Evolutionary conservation across 768 basidiomycete species (phyloP), one percentile per base, ranked within the genome.

Genomic region (Kwoniella shandongensis): DNA sequence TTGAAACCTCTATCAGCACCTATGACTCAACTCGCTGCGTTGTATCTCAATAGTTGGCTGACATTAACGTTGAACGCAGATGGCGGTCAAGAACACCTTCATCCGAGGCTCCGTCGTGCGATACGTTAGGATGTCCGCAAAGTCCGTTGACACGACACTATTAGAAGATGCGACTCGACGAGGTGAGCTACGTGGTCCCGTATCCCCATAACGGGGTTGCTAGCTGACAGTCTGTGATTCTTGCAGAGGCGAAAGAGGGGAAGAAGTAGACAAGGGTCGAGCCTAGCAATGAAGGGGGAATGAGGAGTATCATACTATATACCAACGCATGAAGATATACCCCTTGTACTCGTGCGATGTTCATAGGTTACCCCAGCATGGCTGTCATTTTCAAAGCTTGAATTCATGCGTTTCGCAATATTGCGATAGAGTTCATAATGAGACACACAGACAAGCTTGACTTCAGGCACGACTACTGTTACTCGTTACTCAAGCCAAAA

Each of bases 51-150:
- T n/a, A n/a, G n/a, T n/a, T n/a, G n/a, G n/a, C n/a, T n/a, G n/a
- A n/a, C n/a, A n/a, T n/a, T n/a, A n/a, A n/a, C 32, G 32, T 13
- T 32, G 32, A 32, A 32, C 32, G 0, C 66, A 98, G 94, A 92
- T 97, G 86, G 92, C 94, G 0, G 92, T 99, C 40, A 94, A 93
- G 80, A 98, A 98, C 77, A 96, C 92, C 76, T 99, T 99, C 75
- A 99, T 99, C 68, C 87, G 96, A 40, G 96, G 96, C 62, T 94
- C 91, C 17, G 96, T 98, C 13, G 93, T 99, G 50, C 88, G 96
- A 65, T 99, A 99, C 70, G 96, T 98, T 18, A 90, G 94, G 74
- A 81, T 99, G 53, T 91, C 91, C 2, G 85, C 89, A 23, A 87
- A 89, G 62, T 88, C 88, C 59, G 91, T 99, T 57, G 96, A 99